These are phyloP conservation scores for Rhizoclosmatium globosum DNA, from an alignment of 192 early-diverging fungal genomes.

Conservation along the genomic window DNA sequence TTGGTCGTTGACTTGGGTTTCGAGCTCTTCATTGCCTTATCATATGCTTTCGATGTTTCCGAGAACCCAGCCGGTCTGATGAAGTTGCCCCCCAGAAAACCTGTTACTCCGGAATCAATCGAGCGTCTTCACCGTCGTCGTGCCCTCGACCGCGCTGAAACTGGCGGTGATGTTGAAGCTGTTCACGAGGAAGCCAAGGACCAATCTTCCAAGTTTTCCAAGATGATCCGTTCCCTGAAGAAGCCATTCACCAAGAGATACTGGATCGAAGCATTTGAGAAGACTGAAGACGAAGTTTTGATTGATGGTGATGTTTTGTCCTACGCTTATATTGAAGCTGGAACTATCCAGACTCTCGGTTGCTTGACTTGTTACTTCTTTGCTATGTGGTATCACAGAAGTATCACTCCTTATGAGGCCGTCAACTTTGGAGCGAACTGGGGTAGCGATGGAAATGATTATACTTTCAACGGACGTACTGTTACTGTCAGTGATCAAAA, in stretches of 20 bases:
- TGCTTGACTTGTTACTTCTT: slow-evolving; percentile 78
- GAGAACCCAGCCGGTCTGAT: slow-evolving; percentile 75
- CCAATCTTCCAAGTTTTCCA: slow-evolving; percentile 34
- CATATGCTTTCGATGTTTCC: slow-evolving; percentile 90
- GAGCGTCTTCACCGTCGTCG: slow-evolving; percentile 25
- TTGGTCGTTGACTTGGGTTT: slow-evolving; percentile 94
- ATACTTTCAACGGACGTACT: not conserved
- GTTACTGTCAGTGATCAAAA: slow-evolving; percentile 62
- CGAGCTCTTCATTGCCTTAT: slow-evolving; percentile 85
- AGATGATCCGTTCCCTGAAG: slow-evolving; percentile 39
- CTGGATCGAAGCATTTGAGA: slow-evolving; percentile 50
- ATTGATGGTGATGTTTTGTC: slow-evolving; percentile 89
- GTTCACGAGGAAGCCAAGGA: slow-evolving; percentile 33
- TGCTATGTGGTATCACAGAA: slow-evolving; percentile 73
- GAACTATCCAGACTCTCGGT: slow-evolving; percentile 78
- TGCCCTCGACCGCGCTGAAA: slow-evolving; percentile 16
- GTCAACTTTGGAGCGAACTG: slow-evolving; percentile 50
- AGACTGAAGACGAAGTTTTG: slow-evolving; percentile 74
- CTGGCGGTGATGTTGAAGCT: slow-evolving; percentile 7
- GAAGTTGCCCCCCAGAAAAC: slow-evolving; percentile 86
- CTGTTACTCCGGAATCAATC: slow-evolving; percentile 70
- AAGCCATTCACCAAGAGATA: slow-evolving; percentile 43
- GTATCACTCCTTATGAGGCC: slow-evolving; percentile 62
- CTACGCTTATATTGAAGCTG: slow-evolving; percentile 90
- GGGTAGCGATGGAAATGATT: slow-evolving; percentile 45